phyloP scores from a whole-genome alignment of 352 stramenopile species.

The Phytopythium boreale region DNA sequence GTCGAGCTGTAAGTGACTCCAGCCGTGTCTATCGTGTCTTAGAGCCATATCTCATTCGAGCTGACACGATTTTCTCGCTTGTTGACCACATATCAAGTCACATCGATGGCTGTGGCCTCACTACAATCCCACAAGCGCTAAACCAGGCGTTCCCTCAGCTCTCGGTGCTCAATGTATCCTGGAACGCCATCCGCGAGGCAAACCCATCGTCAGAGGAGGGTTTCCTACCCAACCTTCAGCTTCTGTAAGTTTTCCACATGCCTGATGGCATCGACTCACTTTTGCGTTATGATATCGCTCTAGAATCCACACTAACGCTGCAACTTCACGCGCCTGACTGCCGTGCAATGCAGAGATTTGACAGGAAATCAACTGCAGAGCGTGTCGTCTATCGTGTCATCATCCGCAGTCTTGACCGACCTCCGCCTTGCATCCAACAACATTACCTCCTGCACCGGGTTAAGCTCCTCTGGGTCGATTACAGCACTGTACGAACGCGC shows the following conservation, averaged over 20 bases:
- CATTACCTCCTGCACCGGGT: constrained; percentile 12
- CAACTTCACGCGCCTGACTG: not conserved
- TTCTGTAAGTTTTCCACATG: constrained; percentile 1
- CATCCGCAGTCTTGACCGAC: constrained; percentile 9
- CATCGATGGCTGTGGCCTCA: constrained; percentile 14
- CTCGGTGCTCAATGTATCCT: constrained; percentile 16
- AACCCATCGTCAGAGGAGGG: not conserved
- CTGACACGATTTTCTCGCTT: not conserved
- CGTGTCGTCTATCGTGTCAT: constrained; percentile 4
- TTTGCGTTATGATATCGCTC: not conserved
- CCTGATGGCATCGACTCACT: not conserved
- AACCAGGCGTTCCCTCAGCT: constrained; percentile 12
- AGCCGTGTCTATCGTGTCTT: not conserved
- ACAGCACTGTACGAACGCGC: constrained; percentile 11
- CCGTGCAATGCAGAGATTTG: constrained; percentile 11
- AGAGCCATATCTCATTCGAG: not conserved
- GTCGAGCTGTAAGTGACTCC: constrained; percentile 14
- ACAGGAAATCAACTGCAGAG: constrained; percentile 17
- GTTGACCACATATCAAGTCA: constrained; percentile 6
- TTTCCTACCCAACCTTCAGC: constrained; percentile 2
- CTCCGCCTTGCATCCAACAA: constrained; percentile 17
- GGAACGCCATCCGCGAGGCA: constrained; percentile 13
- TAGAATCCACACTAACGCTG: not conserved
- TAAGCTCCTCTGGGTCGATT: constrained; percentile 5
- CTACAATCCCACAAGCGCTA: constrained; percentile 3